Base-by-base conservation (phyloP, 2,329 filamentous ascomycete genomes). In the Rutstroemia sp. region DNA sequence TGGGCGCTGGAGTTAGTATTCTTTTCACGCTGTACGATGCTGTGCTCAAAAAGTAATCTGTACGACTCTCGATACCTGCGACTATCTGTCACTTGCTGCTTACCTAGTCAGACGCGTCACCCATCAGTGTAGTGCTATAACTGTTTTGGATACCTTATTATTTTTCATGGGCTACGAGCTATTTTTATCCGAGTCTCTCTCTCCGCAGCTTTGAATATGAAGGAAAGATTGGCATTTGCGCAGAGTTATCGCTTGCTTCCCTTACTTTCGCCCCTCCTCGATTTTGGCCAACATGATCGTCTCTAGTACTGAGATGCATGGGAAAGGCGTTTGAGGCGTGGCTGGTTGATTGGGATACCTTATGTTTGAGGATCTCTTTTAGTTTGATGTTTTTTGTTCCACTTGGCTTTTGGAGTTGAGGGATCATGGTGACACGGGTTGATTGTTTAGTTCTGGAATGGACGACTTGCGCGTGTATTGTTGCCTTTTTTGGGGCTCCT, bases 11-110 rank as follows among this genome's bases (percentile, higher is more conserved):
- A 54, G 82, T 92, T 62, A 86, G 85, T 4, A 80, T 80, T 21
- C 67, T 92, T 27, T 77, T 84, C 48, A 87, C 86, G 61, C 72
- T 94, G 60, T 94, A 92, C 71, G 88, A 92, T 62, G 89, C 88
- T 40, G 83, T 88, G 23, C 72, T 92, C 68, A 85, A 80, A 73
- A 89, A 84, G 70, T 86, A 77, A 42, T 14, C 16, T 42, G 3
- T 42, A 17, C 39, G n/a, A 17, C 16, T 19, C 19, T 17, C 39
- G n/a, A 17, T 19, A 42, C 19, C 39, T 6, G 39, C 10, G 30
- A 34, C 10, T n/a, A 17, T 19, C 17, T 17, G 4, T n/a, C 39
- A n/a, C 9, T 5, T 19, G 39, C 19, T 42, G 8, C n/a, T 14
- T 17, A 10, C 39, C 9, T 12, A 34, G 30, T 34, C 10, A 10